These are phyloP conservation scores for Aurantiochytrium sp. DNA, from an alignment of 108 stramenopile species.

Conservation along the genomic window DNA sequence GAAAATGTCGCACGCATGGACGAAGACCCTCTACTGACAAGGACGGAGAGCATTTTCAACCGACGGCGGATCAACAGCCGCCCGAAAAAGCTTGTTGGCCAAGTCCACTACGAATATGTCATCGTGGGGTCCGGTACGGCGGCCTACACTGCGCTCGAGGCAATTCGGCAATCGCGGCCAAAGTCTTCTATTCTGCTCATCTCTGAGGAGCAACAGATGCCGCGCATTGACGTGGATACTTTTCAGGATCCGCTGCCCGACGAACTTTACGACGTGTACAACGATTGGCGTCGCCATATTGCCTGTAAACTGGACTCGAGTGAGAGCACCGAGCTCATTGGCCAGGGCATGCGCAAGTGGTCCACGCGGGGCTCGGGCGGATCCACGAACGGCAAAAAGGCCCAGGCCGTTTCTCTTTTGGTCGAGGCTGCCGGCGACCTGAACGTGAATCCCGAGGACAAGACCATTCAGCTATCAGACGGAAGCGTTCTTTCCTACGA, in stretches of 20 bases:
- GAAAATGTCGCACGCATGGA: not conserved
- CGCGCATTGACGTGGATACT: not conserved
- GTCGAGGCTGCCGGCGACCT: not conserved
- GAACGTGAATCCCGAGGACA: not conserved
- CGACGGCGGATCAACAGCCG: not conserved
- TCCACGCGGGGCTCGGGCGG: not conserved
- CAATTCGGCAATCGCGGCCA: not conserved
- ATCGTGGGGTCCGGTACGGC: not conserved
- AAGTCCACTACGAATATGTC: not conserved
- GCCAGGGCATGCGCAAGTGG: not conserved
- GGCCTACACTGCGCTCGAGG: slow-evolving; percentile 15
- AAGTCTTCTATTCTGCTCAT: not conserved
- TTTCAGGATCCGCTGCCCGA: not conserved
- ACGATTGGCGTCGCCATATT: slow-evolving; percentile 12
- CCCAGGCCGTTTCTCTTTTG: not conserved
- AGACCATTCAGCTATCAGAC: not conserved
- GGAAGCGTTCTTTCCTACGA: not conserved
- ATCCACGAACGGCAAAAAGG: not conserved
- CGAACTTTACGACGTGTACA: not conserved
- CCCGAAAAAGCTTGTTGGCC: not conserved
- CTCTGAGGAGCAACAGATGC: not conserved
- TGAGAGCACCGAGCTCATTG: not conserved
- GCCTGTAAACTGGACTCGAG: not conserved
- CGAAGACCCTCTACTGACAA: not conserved
- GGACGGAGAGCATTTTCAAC: not conserved